Evolutionary conservation across 306 rosid species (phyloP).

Genomic region (Sicyos edulis): DNA sequence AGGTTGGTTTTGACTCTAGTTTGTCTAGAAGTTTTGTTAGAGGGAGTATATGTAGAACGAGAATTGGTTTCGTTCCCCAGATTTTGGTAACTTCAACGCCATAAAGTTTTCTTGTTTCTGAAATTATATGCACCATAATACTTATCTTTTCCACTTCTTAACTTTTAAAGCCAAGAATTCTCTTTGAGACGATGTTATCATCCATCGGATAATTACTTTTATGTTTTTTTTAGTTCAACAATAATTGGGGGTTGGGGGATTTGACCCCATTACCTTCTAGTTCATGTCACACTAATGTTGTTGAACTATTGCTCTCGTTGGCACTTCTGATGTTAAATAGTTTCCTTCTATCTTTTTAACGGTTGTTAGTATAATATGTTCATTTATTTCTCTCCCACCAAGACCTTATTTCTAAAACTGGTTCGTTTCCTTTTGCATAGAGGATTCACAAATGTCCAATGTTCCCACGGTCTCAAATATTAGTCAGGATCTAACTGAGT

Average conservation of each 20-base stretch:
- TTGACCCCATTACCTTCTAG: too few species aligned
- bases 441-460: conserved; percentile 45
- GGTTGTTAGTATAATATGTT: background rate
- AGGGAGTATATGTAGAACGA: background rate
- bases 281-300: too few species aligned
- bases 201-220: too few species aligned
- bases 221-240: too few species aligned
- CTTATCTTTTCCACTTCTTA: background rate
- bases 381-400: background rate
- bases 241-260: too few species aligned
- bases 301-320: too few species aligned
- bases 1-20: background rate
- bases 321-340: background rate
- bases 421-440: conserved; percentile 34
- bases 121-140: background rate
- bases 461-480: conserved; percentile 51
- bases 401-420: conserved; percentile 15
- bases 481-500: conserved; percentile 60
- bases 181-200: background rate
- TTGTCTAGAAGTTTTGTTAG: background rate
- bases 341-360: background rate
- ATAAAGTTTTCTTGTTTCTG: background rate
- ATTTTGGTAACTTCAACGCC: background rate
- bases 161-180: background rate
- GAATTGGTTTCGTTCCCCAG: background rate